Evolutionary conservation across 148 eudicot species (phyloP), one percentile per base, ranked within the genome.

Genomic region (Dianthus caryophyllus): DNA sequence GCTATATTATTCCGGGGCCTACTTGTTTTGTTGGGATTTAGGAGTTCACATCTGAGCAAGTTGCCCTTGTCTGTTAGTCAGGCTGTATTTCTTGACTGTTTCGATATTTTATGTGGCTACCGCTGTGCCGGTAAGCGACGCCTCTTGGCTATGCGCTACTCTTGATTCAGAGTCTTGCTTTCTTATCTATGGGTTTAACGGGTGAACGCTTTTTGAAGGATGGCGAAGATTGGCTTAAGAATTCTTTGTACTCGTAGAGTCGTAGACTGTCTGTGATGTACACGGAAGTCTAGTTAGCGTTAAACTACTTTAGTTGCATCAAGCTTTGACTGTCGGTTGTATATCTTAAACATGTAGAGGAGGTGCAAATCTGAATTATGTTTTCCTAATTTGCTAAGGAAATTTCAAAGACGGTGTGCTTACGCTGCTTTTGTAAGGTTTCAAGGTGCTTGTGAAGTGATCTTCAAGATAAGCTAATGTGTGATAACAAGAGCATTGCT

Each of bases 231-330:
- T 59, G 9, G 63, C 43, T n/a, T n/a, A n/a, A n/a, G n/a, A n/a
- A n/a, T n/a, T n/a, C n/a, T n/a, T n/a, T n/a, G n/a, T n/a, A n/a
- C n/a, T n/a, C n/a, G n/a, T n/a, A 43, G 30, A 30, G 24, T 14
- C 9, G 25, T 59, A 59, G 63, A 59, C 22, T 59, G 15, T 59
- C 33, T 31, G 63, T 59, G 9, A 31, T 30, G 39, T 59, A 59
- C 22, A 30, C 63, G n/a, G 33, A 31, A 30, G 2, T 59, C 20
- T 16, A 18, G 33, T 10, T n/a, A 58, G 43, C 33, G 63, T 26
- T 25, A 10, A 55, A 25, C 60, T 51, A 26, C 17, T 27, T 13
- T 26, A 6, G 60, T 55, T 55, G 33, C 43, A 59, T 59, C n/a
- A 58, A 58, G 41, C 21, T 29, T 59, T 59, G 24, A 17, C 39